phyloP scores from a whole-genome alignment of 345 rosid genomes.

The Corchorus capsularis region DNA sequence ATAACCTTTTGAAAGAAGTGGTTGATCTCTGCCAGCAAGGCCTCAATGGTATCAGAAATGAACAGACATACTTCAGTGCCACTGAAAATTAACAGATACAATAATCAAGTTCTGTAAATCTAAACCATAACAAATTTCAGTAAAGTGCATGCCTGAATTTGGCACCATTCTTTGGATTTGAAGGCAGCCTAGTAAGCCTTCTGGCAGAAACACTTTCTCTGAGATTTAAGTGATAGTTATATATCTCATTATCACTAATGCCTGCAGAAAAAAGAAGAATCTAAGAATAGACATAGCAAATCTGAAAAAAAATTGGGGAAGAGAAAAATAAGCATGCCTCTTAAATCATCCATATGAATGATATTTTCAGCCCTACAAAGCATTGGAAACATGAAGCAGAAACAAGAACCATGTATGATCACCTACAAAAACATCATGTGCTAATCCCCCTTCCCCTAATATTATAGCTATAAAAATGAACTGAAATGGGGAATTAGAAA shows the following conservation, averaged over 20 bases:
- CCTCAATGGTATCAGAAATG: slow-evolving; percentile 49
- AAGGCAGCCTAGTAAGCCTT: slow-evolving; percentile 60
- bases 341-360: not conserved
- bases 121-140: slow-evolving; percentile 10
- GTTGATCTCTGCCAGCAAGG: slow-evolving; percentile 43
- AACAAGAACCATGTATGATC: not conserved
- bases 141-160: slow-evolving; percentile 62
- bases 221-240: slow-evolving; percentile 58
- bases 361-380: not conserved
- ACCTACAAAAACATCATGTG: not conserved
- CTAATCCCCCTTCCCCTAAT: slow-evolving; percentile 6
- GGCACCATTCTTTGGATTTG: slow-evolving; percentile 68
- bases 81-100: slow-evolving; percentile 38
- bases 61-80: slow-evolving; percentile 74
- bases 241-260: slow-evolving; percentile 53
- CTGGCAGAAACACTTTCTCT: slow-evolving; percentile 42
- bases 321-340: not conserved
- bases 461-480: not conserved
- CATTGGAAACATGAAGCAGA: not conserved
- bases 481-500: not conserved
- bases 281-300: not conserved
- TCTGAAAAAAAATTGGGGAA: not conserved
- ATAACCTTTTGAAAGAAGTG: slow-evolving; percentile 68
- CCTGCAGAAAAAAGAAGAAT: slow-evolving; percentile 42
- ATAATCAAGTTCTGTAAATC: slow-evolving; percentile 5